Conservation (phyloP, 139 green algal genomes). For the Chlorella vulgaris region DNA sequence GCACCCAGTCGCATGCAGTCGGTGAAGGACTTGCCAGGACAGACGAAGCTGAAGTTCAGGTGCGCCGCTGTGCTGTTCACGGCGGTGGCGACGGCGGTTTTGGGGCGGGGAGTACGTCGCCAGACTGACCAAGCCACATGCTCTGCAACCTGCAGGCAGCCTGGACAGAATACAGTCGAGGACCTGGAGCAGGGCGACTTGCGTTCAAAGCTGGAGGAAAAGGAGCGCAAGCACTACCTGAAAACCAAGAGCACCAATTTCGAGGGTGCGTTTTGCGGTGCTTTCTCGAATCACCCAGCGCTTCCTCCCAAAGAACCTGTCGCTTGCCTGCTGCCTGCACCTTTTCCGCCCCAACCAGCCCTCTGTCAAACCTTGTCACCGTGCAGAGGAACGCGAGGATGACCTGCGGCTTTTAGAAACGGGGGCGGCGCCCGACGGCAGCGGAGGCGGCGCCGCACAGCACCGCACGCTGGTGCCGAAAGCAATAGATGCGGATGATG, state of each 20-base stretch:
- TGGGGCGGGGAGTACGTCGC: too few relatives aligned
- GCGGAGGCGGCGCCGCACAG: slow-evolving; percentile 19
- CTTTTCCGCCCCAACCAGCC: too few relatives aligned
- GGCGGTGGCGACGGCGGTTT: too few relatives aligned
- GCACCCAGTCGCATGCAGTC: slow-evolving; percentile 67
- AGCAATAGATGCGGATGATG: slow-evolving; percentile 78
- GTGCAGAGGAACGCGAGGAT: slow-evolving; percentile 76
- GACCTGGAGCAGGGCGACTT: slow-evolving; percentile 68
- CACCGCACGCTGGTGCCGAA: slow-evolving; percentile 74
- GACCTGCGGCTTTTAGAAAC: slow-evolving; percentile 83
- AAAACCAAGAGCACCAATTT: slow-evolving; percentile 71
- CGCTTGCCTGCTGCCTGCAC: background rate
- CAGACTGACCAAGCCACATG: background rate
- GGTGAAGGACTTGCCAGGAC: slow-evolving; percentile 70
- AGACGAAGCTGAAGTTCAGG: slow-evolving; percentile 88
- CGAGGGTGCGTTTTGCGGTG: slow-evolving; percentile 66
- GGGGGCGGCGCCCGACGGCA: slow-evolving; percentile 31
- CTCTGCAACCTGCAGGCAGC: slow-evolving; percentile 44
- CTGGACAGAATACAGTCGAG: slow-evolving; percentile 58
- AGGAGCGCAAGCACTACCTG: slow-evolving; percentile 78
- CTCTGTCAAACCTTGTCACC: too few relatives aligned
- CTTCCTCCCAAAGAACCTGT: background rate
- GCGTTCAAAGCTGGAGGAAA: slow-evolving; percentile 72
- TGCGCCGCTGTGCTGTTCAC: slow-evolving; percentile 22
- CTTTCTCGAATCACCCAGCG: too few relatives aligned